These are phyloP conservation scores for Gossypium bickii DNA, from an alignment of 345 rosid genomes.

Conservation along the genomic window DNA sequence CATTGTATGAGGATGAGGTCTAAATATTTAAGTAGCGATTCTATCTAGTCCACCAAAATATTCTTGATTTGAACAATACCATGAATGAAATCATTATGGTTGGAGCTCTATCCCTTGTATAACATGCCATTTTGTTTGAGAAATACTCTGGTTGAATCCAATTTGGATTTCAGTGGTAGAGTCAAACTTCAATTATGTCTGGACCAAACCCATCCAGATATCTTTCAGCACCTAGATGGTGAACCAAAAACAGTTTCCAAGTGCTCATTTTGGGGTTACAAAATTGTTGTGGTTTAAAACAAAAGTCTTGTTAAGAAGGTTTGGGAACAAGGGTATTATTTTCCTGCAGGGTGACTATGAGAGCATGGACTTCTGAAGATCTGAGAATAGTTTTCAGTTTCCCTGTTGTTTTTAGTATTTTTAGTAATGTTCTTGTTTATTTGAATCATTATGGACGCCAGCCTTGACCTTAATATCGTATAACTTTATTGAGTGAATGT, in stretches of 20 bases:
- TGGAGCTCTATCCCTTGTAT: neutral
- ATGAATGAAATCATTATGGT: neutral
- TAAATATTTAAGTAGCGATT: neutral
- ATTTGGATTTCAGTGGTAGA: neutral
- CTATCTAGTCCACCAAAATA: neutral
- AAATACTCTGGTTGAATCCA: neutral
- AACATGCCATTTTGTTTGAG: neutral
- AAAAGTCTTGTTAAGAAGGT: neutral
- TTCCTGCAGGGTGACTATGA: neutral
- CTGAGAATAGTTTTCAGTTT: neutral
- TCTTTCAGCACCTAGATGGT: neutral
- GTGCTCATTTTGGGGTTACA: neutral
- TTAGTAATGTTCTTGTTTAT: neutral
- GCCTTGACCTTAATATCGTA: neutral
- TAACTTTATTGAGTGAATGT: neutral
- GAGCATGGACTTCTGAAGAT: neutral
- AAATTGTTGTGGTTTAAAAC: neutral
- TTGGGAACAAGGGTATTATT: neutral
- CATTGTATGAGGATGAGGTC: neutral
- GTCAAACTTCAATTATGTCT: neutral
- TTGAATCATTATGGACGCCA: neutral
- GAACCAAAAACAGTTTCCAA: neutral
- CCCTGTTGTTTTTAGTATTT: neutral
- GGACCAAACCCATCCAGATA: neutral
- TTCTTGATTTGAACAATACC: neutral